Evolutionary conservation across 352 stramenopile species (phyloP).

Genomic region (Globisporangium okanoganense): DNA sequence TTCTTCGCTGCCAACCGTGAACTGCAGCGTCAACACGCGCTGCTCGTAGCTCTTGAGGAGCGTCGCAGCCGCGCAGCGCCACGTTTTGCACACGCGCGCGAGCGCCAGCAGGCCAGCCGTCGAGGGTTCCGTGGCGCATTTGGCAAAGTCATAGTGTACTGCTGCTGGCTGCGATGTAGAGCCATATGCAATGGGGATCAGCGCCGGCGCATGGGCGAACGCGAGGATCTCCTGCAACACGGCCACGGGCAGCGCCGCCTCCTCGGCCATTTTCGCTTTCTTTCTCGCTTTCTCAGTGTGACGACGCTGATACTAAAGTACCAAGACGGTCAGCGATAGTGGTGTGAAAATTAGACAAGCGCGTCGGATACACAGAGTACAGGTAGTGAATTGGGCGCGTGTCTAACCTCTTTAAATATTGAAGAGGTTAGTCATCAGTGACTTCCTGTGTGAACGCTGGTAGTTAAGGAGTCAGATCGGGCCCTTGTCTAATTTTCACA

Average conservation of each 20-base stretch:
- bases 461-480: too few relatives aligned
- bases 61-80: slow-evolving; percentile 18
- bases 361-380: too few relatives aligned
- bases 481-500: too few relatives aligned
- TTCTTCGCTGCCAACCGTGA: slow-evolving; percentile 25
- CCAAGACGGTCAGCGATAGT: too few relatives aligned
- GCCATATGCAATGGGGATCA: slow-evolving; percentile 20
- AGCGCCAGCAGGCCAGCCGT: slow-evolving; percentile 22
- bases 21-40: slow-evolving; percentile 23
- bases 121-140: slow-evolving; percentile 21
- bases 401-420: too few relatives aligned
- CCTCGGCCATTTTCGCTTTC: slow-evolving; percentile 27
- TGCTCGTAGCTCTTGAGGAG: slow-evolving; percentile 18
- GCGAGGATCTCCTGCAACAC: slow-evolving; percentile 32
- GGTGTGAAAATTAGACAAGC: too few relatives aligned
- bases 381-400: too few relatives aligned
- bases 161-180: neutral
- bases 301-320: slow-evolving; percentile 8
- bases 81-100: slow-evolving; percentile 26
- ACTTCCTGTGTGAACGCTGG: too few relatives aligned
- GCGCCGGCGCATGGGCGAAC: slow-evolving; percentile 29
- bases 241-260: slow-evolving; percentile 13
- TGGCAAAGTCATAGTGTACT: slow-evolving; percentile 25
- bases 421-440: too few relatives aligned
- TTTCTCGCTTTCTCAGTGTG: too few relatives aligned